phyloP scores from a whole-genome alignment of 2,329 filamentous ascomycete genomes.

The Fusarium chuoi region DNA sequence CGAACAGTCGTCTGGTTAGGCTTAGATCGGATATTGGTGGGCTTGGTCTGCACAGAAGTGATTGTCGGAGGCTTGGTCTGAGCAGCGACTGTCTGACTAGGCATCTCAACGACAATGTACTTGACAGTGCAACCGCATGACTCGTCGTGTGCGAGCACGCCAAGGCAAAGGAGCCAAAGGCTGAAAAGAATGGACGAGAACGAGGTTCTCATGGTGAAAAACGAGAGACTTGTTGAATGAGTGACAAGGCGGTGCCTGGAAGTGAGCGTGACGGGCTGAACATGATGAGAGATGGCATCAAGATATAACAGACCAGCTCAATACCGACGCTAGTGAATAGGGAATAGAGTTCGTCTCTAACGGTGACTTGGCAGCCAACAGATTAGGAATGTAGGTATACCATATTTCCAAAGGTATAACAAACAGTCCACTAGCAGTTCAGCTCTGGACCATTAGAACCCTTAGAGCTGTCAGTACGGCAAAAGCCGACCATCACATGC shows the following conservation, averaged over 20 bases:
- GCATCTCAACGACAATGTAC: conserved; percentile 21
- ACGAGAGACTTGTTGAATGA: not conserved
- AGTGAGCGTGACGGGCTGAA: not conserved
- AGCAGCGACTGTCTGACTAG: not conserved
- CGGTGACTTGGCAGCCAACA: conserved; percentile 17
- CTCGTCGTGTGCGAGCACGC: not conserved
- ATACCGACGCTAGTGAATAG: not conserved
- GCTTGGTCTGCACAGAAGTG: not conserved
- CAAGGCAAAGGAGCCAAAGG: conserved; percentile 4
- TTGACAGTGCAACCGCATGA: conserved; percentile 20
- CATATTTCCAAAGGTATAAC: not conserved
- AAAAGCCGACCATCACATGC: conserved; percentile 2
- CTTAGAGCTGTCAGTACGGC: conserved; percentile 1
- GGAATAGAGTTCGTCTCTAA: conserved; percentile 3
- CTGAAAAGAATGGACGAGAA: conserved; percentile 27
- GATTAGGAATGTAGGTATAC: conserved; percentile 11
- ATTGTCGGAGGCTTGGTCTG: not conserved
- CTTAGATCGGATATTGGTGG: not conserved
- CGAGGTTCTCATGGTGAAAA: conserved; percentile 12
- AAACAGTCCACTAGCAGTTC: not conserved
- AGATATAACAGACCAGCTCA: not conserved
- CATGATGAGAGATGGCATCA: not conserved
- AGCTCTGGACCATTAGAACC: not conserved
- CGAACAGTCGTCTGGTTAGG: not conserved
- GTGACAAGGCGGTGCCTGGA: conserved; percentile 5